These are phyloP conservation scores for Teratosphaeria nubilosa DNA, from an alignment of 2,329 filamentous ascomycete species.

Conservation along the genomic window DNA sequence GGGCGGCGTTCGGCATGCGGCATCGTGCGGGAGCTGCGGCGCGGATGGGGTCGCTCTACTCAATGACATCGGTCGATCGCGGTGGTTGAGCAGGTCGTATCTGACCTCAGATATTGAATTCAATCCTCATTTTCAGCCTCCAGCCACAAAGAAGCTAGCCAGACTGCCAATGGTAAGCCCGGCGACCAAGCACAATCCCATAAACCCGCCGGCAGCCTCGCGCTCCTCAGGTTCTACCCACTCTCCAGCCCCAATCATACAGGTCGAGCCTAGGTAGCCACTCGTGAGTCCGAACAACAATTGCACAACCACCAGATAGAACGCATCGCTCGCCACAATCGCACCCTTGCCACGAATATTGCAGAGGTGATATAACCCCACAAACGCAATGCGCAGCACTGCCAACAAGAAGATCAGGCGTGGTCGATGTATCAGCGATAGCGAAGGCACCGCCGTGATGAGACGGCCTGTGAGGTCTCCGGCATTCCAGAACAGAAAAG, in stretches of 20 bases:
- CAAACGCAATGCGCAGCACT: constrained; percentile 55
- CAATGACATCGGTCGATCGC: neutral
- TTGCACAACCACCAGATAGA: constrained; percentile 80
- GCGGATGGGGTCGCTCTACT: neutral
- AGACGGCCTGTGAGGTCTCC: constrained; percentile 76
- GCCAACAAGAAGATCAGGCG: constrained; percentile 57
- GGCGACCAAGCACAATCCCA: constrained; percentile 80
- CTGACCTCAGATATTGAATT: neutral
- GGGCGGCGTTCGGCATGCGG: neutral
- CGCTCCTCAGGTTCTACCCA: constrained; percentile 75
- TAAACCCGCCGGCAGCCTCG: constrained; percentile 85
- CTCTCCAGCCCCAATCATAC: constrained; percentile 81
- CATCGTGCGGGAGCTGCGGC: neutral
- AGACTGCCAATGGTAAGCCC: constrained; percentile 80
- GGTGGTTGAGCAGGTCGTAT: neutral
- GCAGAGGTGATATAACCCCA: constrained; percentile 82
- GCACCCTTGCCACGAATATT: constrained; percentile 73
- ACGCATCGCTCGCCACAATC: constrained; percentile 65
- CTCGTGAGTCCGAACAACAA: constrained; percentile 74
- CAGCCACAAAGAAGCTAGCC: constrained; percentile 64
- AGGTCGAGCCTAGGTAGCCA: constrained; percentile 74
- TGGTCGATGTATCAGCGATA: constrained; percentile 53
- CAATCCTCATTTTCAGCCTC: constrained; percentile 23
- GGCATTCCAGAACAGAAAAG: constrained; percentile 85
- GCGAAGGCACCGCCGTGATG: constrained; percentile 47